Base-by-base conservation (phyloP, 306 rosid genomes). In the Vigna trinervia region DNA sequence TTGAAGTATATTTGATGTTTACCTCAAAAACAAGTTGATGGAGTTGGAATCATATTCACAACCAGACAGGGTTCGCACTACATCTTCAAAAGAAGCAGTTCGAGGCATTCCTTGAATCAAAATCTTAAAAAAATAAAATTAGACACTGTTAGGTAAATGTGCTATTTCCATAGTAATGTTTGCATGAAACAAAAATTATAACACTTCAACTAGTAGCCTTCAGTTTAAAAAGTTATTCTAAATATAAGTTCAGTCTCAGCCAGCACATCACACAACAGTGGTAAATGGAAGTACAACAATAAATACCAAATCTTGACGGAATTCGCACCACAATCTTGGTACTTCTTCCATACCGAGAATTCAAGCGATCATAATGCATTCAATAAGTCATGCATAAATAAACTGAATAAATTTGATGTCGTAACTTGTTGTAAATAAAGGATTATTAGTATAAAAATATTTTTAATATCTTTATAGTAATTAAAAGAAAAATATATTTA, bases 41-140 rank as follows among this genome's bases (percentile, higher is more conserved):
- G 97, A 88, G 81, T 88, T 50, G 14, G 74, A 52, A 68, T 88
- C 87, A 8, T 73, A 91, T 34, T 85, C 87, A 83, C 74, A 85
- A 34, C 92, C 94, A 5, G 84, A 81, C 79, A 96, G 69, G 74
- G 85, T 70, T 36, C 97, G 95, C 13, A 62, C 90, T 38, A 96
- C 9, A 3, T 96, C 98, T 19, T 72, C 86, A 11, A 11, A 43
- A 14, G 0, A 0, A 1, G 84, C 80, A 30, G 2, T 39, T 73
- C 79, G 77, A 32, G 93, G 93, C 48, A 92, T 6, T 61, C 99
- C 99, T 83, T 83, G 82, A 56, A 92, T 85, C 61, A 92, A 76
- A 45, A 96, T 89, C 99, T 89, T 77, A 36, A 71, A 75, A 80
- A 68, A 75, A 80, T 65, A 65, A 80, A 69, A 69, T 17, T 34